These are phyloP conservation scores for Dianthus caryophyllus DNA, from an alignment of 148 eudicot species.

Conservation along the genomic window DNA sequence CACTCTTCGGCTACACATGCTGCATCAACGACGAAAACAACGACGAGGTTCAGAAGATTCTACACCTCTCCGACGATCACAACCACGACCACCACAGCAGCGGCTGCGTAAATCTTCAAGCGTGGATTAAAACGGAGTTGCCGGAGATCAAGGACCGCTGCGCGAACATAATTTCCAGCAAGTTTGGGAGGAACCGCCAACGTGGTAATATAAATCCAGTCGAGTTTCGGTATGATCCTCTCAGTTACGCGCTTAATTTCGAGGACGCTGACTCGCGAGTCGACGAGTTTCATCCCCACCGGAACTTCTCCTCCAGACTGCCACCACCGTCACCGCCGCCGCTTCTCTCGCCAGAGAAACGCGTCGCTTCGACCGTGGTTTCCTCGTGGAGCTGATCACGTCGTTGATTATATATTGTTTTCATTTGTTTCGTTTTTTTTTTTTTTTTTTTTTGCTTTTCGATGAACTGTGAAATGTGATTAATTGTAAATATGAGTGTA, in stretches of 20 bases:
- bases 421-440: background rate
- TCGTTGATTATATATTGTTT: background rate
- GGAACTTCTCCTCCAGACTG: constrained; percentile 33
- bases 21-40: constrained; percentile 3
- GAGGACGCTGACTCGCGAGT: constrained; percentile 31
- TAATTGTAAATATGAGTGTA: too few relatives aligned
- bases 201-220: constrained; percentile 19
- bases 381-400: constrained; percentile 26
- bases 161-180: constrained; percentile 24
- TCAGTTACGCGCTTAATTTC: constrained; percentile 60
- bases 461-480: too few relatives aligned
- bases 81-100: background rate
- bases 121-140: constrained; percentile 31
- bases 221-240: constrained; percentile 53
- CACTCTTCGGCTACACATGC: constrained; percentile 22
- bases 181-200: constrained; percentile 25
- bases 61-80: constrained; percentile 12
- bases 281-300: constrained; percentile 21
- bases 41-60: constrained; percentile 8
- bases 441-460: background rate
- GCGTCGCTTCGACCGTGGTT: constrained; percentile 19
- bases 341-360: constrained; percentile 17
- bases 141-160: constrained; percentile 23
- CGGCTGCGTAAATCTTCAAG: background rate
- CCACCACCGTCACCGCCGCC: constrained; percentile 21